Conservation (phyloP, 176 grass and related monocot genomes). For the Rhynchospora pubera region DNA sequence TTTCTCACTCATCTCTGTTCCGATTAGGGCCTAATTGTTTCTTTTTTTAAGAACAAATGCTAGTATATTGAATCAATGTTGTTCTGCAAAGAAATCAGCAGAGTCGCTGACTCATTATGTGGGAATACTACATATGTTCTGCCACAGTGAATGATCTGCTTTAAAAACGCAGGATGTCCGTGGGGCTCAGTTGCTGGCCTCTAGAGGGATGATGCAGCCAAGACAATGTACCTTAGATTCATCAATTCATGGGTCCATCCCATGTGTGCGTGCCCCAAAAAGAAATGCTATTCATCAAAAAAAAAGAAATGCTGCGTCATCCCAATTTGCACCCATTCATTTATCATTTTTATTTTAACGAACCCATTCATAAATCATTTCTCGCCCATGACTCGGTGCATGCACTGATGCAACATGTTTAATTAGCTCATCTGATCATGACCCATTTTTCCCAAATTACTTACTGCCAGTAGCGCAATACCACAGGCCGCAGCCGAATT, state of each 20-base stretch:
- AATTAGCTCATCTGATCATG: not conserved
- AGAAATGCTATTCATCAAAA: too few relatives aligned
- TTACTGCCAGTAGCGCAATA: not conserved
- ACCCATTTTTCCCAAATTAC: not conserved
- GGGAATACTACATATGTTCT: not conserved
- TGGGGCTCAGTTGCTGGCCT: not conserved
- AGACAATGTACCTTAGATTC: not conserved
- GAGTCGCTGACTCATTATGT: not conserved
- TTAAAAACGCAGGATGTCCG: not conserved
- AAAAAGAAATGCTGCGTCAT: not conserved
- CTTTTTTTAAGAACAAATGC: too few relatives aligned
- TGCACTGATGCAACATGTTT: not conserved
- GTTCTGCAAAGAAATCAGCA: too few relatives aligned
- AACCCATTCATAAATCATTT: not conserved
- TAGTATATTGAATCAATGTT: too few relatives aligned
- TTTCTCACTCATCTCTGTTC: too few relatives aligned
- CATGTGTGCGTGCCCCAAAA: not conserved
- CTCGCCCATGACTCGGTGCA: not conserved
- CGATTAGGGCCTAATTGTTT: too few relatives aligned
- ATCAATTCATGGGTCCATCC: not conserved
- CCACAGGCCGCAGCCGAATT: not conserved
- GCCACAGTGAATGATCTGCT: not conserved
- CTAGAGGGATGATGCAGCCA: not conserved
- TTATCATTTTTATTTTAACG: not conserved
- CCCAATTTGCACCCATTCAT: constrained; percentile 6